Percentiles rank a stretch among this genome's conserved stretches.
Evolutionary conservation across 2,329 filamentous ascomycete genomes (phyloP).

Genomic region (Curvularia hawaiiensis): DNA sequence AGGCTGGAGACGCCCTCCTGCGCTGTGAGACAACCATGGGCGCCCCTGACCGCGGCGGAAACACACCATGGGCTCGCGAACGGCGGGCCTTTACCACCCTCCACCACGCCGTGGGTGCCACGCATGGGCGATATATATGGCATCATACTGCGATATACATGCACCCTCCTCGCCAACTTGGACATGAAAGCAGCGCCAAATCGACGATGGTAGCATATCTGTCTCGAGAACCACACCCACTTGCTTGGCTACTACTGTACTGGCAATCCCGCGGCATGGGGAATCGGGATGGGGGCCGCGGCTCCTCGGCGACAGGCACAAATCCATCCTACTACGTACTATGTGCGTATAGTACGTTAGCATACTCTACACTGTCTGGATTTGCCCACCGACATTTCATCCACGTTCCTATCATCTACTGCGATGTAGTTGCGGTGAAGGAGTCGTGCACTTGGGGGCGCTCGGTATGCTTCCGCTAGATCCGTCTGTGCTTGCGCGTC

Average conservation of each 20-base stretch:
- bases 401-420: not conserved
- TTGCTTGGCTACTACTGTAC: not conserved
- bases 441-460: constrained; percentile 2
- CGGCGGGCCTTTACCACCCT: constrained; percentile 24
- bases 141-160: not conserved
- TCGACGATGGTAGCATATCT: constrained; percentile 5
- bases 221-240: not conserved
- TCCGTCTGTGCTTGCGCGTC: constrained; percentile 42
- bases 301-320: constrained; percentile 1
- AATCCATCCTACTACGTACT: not conserved
- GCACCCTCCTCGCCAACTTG: not conserved
- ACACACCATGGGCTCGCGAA: constrained; percentile 25
- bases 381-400: constrained; percentile 15
- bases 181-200: not conserved
- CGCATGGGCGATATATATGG: constrained; percentile 3
- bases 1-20: constrained; percentile 15
- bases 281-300: not conserved
- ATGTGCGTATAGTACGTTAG: not conserved
- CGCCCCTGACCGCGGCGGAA: constrained; percentile 30
- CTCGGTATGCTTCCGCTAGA: constrained; percentile 39
- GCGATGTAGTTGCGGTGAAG: constrained; percentile 11
- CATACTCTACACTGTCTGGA: not conserved
- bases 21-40: constrained; percentile 19
- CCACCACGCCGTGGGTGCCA: constrained; percentile 13
- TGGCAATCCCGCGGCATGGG: not conserved